Conservation (phyloP, 2,329 filamentous ascomycete genomes). For the Stagonosporopsis cucurbitacearum region DNA sequence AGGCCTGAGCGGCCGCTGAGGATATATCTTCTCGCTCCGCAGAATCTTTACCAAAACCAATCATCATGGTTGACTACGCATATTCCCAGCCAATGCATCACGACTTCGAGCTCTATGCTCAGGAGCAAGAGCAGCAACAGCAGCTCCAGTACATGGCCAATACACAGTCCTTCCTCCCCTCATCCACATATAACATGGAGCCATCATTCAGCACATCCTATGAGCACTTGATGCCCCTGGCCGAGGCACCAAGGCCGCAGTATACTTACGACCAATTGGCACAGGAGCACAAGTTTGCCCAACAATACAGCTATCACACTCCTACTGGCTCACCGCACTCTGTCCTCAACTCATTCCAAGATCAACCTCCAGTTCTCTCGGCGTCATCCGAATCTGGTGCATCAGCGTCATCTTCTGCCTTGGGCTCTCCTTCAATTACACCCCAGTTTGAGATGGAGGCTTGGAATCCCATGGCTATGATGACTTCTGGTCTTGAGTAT, state of each 20-base stretch:
- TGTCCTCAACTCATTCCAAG: conserved; percentile 54
- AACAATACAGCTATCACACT: conserved; percentile 47
- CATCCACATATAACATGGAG: conserved; percentile 40
- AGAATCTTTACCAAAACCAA: conserved; percentile 12
- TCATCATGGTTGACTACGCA: conserved; percentile 48
- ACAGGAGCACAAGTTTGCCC: conserved; percentile 46
- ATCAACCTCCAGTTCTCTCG: conserved; percentile 54
- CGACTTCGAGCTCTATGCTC: conserved; percentile 50
- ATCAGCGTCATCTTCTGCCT: conserved; percentile 58
- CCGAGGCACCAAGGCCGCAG: conserved; percentile 40
- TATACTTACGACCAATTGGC: conserved; percentile 46
- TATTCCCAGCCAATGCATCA: conserved; percentile 43
- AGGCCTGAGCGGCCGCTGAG: conserved; percentile 25
- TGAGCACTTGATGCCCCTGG: conserved; percentile 45
- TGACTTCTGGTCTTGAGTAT: conserved; percentile 65
- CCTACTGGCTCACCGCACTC: conserved; percentile 54
- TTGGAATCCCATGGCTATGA: conserved; percentile 65
- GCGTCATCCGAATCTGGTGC: conserved; percentile 60
- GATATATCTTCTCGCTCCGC: conserved; percentile 18
- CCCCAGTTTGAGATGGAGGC: conserved; percentile 63
- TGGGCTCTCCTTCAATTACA: conserved; percentile 63
- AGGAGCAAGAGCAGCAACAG: conserved; percentile 39
- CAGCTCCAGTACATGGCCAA: conserved; percentile 42
- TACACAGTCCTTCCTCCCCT: conserved; percentile 38
- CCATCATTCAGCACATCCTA: conserved; percentile 48